Base-by-base conservation (phyloP, 2,329 filamentous ascomycete genomes). In the Diaporthe vexans region DNA sequence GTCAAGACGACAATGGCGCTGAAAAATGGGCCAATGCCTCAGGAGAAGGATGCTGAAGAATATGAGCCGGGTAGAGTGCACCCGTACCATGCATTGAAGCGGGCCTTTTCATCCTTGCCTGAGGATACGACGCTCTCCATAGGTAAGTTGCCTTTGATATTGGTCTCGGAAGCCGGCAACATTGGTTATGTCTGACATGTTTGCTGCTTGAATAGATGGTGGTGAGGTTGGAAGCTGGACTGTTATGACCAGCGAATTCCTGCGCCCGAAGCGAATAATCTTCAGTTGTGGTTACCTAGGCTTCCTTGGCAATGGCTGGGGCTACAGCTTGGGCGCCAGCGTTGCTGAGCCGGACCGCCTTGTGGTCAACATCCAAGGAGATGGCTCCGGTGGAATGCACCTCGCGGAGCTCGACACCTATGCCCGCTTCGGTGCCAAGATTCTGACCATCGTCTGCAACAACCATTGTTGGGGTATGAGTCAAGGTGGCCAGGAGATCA, bases 401-500 rank as follows among this genome's bases (percentile, higher is more conserved):
- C 79, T 87, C 57, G 82, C 83, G 71, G 85, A 87, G 75, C 81
- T 87, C 3, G 85, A 87, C 73, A 86, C 85, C 4, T 86, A 82
- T 74, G 82, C 82, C 48, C 81, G 84, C 29, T 82, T 84, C 75
- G 77, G 79, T 0, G 78, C 86, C 37, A 81, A 82, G 9, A 79
- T 87, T 8, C 67, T 87, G 52, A 87, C 85, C 0, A 78, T 87
- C 3, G 79, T 87, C 0, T 79, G 84, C 2, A 87, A 87, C 76
- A 87, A 87, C 72, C 81, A 80, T 67, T 81, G 80, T 43, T 87
- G 85, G 85, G 85, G 85, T 19, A 87, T 87, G 85, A 83, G 80
- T 37, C 78, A 80, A 8, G 82, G 84, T 11, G 85, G 85, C 0
- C 85, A 87, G 76, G 84, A 86, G 26, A 78, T 87, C 21, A 79